Evolutionary conservation across 1,284 basidiomycete species (phyloP), one percentile per base, ranked within the genome.

Genomic region (Phellinidium pouzarii): DNA sequence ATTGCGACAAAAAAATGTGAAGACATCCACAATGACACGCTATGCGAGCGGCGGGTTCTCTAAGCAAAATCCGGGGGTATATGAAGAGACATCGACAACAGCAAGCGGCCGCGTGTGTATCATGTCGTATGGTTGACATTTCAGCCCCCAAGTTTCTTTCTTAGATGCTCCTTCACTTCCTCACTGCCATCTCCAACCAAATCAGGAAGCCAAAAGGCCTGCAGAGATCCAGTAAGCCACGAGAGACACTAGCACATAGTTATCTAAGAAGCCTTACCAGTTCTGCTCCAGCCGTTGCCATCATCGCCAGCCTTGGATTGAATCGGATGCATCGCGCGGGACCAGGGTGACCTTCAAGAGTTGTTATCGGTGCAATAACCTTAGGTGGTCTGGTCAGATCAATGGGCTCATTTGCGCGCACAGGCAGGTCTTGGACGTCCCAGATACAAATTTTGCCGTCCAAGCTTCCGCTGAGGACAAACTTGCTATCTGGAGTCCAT

Each of bases 401-500:
- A 26, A 79, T 67, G 3, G 75, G 69, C 11, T 77, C 77, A 34
- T 56, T 50, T 8, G 71, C 64, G 54, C 72, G 72, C 34, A 65
- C 55, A 3, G 76, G 78, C 45, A 89, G 63, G 56, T 75, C 75
- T 56, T 83, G 80, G 44, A 84, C 66, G 62, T 94, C 90, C 92
- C 92, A 96, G 14, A 93, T 70, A 44, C 78, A 68, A 9, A 94
- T 73, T 60, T 79, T 82, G 42, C 92, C 93, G 62, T 93, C 84
- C 36, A 88, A 74, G 53, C 91, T 92, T 26, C 91, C 91, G 47
- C 85, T 79, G 2, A 95, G 65, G 22, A 96, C 76, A 62, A 80
- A 97, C 62, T 87, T 87, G 66, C 90, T 91, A 66, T 97, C 94
- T 0, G 91, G 89, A 2, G 90, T 93, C 90, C 91, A 97, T 14